Percentiles rank a stretch among this genome's conserved stretches.
These are phyloP conservation scores for Sutorius australiensis DNA, from an alignment of 768 basidiomycete genomes.

Conservation along the genomic window DNA sequence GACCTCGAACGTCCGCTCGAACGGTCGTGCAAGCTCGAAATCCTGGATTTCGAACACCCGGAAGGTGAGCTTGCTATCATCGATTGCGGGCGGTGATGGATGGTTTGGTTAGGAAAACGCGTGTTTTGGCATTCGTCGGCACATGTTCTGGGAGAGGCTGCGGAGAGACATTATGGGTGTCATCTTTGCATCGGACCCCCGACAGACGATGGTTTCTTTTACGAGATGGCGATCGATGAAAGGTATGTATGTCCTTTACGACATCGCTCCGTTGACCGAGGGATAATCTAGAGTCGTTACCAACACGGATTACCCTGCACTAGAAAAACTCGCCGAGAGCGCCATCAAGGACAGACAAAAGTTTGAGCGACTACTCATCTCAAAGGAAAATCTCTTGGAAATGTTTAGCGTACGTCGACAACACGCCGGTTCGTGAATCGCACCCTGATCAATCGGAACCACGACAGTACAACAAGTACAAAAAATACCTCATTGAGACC, in stretches of 20 bases:
- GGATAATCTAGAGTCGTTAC: conserved; percentile 61
- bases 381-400: conserved; percentile 92
- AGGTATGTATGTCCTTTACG: conserved; percentile 39
- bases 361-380: conserved; percentile 90
- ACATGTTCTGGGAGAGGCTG: conserved; percentile 94
- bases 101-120: conserved; percentile 62
- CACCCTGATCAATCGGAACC: conserved; percentile 1
- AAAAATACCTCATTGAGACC: conserved; percentile 89
- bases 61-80: conserved; percentile 50
- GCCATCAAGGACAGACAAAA: conserved; percentile 96
- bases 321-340: conserved; percentile 84
- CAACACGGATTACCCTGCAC: conserved; percentile 76
- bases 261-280: not conserved
- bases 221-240: conserved; percentile 92
- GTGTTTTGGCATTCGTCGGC: conserved; percentile 99
- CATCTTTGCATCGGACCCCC: conserved; percentile 97
- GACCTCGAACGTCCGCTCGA: conserved; percentile 96
- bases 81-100: not conserved
- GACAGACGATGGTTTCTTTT: conserved; percentile 98
- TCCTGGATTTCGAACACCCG: conserved; percentile 90
- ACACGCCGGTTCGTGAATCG: not conserved
- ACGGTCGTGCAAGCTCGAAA: conserved; percentile 68
- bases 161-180: conserved; percentile 95
- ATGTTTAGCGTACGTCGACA: conserved; percentile 85
- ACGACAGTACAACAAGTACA: conserved; percentile 97